Evolutionary conservation across 1,284 basidiomycete species (phyloP).

Genomic region (Mycena citricolor): DNA sequence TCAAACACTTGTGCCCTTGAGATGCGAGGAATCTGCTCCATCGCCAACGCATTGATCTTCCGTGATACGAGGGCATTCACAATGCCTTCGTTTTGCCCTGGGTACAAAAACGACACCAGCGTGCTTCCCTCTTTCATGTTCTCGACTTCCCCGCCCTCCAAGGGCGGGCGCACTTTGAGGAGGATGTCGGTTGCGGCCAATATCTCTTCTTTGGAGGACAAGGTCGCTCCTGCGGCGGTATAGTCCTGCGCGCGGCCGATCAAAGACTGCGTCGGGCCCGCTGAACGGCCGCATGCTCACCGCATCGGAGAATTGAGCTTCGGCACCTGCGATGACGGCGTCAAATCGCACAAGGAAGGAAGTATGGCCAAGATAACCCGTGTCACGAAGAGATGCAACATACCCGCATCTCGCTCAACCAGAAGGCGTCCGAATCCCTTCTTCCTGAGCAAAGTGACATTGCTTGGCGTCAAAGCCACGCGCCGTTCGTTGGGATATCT

Average conservation of each 20-base stretch:
- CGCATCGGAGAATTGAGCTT: constrained; percentile 77
- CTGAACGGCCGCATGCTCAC: constrained; percentile 24
- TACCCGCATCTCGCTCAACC: constrained; percentile 63
- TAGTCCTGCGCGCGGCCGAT: no score
- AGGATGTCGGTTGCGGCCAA: constrained; percentile 70
- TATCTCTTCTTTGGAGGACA: constrained; percentile 65
- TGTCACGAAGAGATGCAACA: not conserved
- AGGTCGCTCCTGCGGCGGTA: constrained; percentile 70
- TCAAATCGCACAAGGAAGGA: no score
- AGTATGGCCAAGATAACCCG: not conserved
- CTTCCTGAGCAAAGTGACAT: constrained; percentile 70
- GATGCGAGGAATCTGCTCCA: constrained; percentile 88
- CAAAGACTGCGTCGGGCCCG: not conserved
- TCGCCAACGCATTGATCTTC: constrained; percentile 68
- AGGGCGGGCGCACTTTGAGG: constrained; percentile 79
- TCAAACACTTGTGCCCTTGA: constrained; percentile 86
- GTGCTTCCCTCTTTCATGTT: constrained; percentile 70
- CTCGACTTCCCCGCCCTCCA: constrained; percentile 57
- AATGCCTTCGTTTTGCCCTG: constrained; percentile 72
- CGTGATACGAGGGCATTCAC: constrained; percentile 65
- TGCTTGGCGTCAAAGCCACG: constrained; percentile 78
- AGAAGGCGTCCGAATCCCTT: constrained; percentile 76
- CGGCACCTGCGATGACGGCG: constrained; percentile 40
- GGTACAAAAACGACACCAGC: constrained; percentile 82
- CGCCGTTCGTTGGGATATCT: constrained; percentile 74